Evolutionary conservation across 2,329 filamentous ascomycete genomes (phyloP).

Genomic region (Botryotinia calthae): DNA sequence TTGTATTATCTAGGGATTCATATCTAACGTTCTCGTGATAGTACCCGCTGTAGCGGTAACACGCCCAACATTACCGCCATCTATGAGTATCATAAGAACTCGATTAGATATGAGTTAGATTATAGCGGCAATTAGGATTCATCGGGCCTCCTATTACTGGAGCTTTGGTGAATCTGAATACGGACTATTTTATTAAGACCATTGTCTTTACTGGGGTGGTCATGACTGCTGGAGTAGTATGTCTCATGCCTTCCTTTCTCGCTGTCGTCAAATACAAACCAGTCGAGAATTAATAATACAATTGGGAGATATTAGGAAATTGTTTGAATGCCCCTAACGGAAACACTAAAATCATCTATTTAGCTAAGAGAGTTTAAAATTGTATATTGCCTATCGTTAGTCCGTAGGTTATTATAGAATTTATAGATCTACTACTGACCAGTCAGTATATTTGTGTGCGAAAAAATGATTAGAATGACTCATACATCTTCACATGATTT

Average conservation of each 20-base stretch:
- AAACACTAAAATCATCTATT: neutral
- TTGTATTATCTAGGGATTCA: slow-evolving; percentile 73
- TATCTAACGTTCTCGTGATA: slow-evolving; percentile 53
- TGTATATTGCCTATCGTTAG: neutral
- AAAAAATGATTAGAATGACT: neutral
- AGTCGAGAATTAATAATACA: neutral
- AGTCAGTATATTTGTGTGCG: neutral
- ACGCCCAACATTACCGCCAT: slow-evolving; percentile 7
- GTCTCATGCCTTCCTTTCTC: neutral
- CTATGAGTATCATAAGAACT: slow-evolving; percentile 21
- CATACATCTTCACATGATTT: neutral
- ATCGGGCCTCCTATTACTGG: slow-evolving; percentile 24
- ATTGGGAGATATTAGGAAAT: neutral
- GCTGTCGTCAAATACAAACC: neutral
- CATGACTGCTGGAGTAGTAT: neutral
- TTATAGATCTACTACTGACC: neutral
- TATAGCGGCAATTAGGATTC: slow-evolving; percentile 14
- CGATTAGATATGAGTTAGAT: slow-evolving; percentile 21
- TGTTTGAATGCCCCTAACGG: neutral
- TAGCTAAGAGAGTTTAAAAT: neutral
- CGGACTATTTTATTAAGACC: neutral
- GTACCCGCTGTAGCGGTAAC: slow-evolving; percentile 10
- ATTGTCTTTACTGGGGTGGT: slow-evolving; percentile 14
- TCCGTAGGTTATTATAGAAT: neutral
- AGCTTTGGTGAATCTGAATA: slow-evolving; percentile 6